These are phyloP conservation scores for Claviceps capensis DNA, from an alignment of 2,329 filamentous ascomycete genomes.

Conservation along the genomic window DNA sequence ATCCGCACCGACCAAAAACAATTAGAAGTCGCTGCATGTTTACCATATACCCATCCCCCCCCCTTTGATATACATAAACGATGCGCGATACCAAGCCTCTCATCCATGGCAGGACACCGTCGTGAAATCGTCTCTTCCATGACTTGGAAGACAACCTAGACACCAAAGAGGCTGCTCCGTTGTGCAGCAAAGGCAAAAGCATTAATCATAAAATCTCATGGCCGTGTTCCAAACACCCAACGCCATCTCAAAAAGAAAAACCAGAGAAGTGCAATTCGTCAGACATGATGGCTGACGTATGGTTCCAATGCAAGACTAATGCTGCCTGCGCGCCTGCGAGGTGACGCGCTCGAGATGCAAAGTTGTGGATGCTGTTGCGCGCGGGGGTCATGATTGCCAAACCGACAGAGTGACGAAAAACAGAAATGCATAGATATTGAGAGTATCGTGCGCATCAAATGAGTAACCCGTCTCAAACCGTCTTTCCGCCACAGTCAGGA, in stretches of 20 bases:
- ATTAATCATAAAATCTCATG: neutral
- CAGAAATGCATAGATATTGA: neutral
- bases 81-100: neutral
- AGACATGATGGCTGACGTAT: neutral
- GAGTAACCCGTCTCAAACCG: conserved; percentile 22
- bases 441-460: no score
- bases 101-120: neutral
- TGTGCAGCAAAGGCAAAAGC: neutral
- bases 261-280: neutral
- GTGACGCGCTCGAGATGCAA: neutral
- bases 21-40: neutral
- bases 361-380: neutral
- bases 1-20: neutral
- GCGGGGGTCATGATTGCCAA: neutral
- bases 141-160: neutral
- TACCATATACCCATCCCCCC: neutral
- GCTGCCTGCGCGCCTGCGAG: neutral
- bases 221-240: neutral
- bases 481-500: conserved; percentile 72
- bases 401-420: neutral
- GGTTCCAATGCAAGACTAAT: neutral
- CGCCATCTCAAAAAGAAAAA: neutral
- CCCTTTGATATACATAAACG: neutral
- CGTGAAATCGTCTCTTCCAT: neutral
- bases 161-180: neutral